Conservation (phyloP, 1,284 basidiomycete genomes). For the Sutorius eximius region DNA sequence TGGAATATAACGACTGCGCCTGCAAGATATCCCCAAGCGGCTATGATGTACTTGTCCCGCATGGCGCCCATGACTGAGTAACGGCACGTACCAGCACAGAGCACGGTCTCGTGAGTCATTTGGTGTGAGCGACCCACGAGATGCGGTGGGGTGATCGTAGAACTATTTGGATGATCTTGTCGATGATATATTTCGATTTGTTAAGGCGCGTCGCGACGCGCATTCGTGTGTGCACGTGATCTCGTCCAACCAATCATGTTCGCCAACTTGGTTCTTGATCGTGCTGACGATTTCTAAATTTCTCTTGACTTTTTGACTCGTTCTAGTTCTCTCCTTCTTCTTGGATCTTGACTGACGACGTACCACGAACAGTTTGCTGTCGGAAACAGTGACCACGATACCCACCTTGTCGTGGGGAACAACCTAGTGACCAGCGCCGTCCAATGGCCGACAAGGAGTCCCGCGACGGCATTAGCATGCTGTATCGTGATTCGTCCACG, state of each 20-base stretch:
- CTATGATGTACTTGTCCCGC: too few species aligned
- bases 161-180: too few species aligned
- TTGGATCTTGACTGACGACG: background rate
- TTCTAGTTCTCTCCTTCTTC: background rate
- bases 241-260: conserved; percentile 4
- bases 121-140: too few species aligned
- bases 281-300: background rate
- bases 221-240: conserved; percentile 10
- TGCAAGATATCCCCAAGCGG: too few species aligned
- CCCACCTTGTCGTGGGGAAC: background rate
- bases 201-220: too few species aligned
- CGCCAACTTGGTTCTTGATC: background rate
- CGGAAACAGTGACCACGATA: background rate
- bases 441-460: conserved; percentile 19
- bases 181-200: too few species aligned
- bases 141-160: too few species aligned
- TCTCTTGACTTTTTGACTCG: background rate
- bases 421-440: conserved; percentile 2
- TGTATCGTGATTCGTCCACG: conserved; percentile 1
- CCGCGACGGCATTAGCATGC: conserved; percentile 9
- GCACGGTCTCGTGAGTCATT: too few species aligned
- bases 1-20: too few species aligned
- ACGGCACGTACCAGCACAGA: too few species aligned
- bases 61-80: too few species aligned
- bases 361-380: background rate